These are phyloP conservation scores for Leccinum variicolor DNA, from an alignment of 768 basidiomycete genomes.

Conservation along the genomic window DNA sequence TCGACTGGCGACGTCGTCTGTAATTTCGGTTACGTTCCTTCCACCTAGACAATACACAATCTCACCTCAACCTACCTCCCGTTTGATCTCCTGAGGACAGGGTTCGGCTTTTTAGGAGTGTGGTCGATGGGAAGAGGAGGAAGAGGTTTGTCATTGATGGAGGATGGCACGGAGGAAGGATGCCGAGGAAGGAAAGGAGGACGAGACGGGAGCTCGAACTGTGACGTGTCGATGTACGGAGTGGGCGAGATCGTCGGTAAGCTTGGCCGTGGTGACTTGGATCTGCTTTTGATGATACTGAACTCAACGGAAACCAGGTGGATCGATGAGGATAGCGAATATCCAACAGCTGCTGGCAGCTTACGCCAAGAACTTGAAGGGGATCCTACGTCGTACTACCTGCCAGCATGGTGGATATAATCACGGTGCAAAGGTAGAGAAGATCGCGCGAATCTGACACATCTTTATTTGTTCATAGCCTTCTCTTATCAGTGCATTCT, in stretches of 20 bases:
- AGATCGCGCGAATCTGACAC: background rate
- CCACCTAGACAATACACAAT: constrained; percentile 28
- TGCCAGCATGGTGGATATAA: constrained; percentile 98
- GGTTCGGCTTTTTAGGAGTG: background rate
- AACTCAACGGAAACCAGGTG: no score
- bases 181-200: constrained; percentile 41
- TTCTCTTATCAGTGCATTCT: constrained; percentile 70
- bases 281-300: no score
- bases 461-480: background rate
- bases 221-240: constrained; percentile 94
- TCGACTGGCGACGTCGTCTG: constrained; percentile 76
- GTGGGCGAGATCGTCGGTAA: no score
- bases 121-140: constrained; percentile 13
- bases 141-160: constrained; percentile 19
- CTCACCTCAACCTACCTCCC: constrained; percentile 15
- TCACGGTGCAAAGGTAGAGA: constrained; percentile 79
- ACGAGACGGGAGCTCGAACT: constrained; percentile 59
- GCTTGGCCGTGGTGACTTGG: no score
- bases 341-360: no score
- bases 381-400: constrained; percentile 81
- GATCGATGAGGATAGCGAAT: no score
- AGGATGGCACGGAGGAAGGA: constrained; percentile 36
- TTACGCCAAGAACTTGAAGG: no score
- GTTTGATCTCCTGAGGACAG: background rate
- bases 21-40: constrained; percentile 76